Percentiles rank a stretch among this genome's conserved stretches.
phyloP scores from a whole-genome alignment of 306 rosid species.

The Datisca glomerata region DNA sequence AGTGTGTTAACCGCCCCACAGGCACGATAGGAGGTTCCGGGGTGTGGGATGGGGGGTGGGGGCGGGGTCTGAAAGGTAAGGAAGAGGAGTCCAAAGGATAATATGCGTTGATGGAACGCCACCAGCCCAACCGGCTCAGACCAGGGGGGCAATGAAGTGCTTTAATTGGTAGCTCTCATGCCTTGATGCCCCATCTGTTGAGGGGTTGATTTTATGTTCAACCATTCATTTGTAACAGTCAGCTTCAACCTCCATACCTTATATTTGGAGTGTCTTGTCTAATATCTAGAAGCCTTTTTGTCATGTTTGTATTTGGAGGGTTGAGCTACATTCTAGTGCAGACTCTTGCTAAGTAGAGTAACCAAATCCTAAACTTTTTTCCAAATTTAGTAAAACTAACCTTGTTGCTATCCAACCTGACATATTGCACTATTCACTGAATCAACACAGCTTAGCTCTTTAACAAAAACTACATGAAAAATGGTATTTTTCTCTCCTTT shows the following conservation, averaged over 20 bases:
- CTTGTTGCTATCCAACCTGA: no score
- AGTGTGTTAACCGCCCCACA: no score
- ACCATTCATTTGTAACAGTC: conserved; percentile 39
- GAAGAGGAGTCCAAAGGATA: no score
- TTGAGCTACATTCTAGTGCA: not conserved
- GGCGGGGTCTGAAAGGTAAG: no score
- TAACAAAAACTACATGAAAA: no score
- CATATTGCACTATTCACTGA: no score
- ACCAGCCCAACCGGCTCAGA: conserved; percentile 25
- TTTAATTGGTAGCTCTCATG: conserved; percentile 18
- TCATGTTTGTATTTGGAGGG: conserved; percentile 1
- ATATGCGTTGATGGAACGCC: no score
- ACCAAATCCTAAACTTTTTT: not conserved
- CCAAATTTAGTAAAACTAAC: not conserved
- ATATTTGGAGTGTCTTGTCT: conserved; percentile 10
- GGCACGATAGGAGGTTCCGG: no score
- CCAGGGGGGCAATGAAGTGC: conserved; percentile 3
- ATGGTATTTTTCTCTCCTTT: no score
- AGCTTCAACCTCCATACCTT: conserved; percentile 3
- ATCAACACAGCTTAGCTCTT: no score
- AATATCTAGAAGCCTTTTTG: not conserved
- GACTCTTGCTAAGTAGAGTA: not conserved
- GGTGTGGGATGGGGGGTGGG: no score
- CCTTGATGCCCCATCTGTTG: conserved; percentile 3
- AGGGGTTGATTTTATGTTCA: not conserved